Evolutionary conservation across 1,284 basidiomycete genomes (phyloP), one percentile per base, ranked within the genome.

Genomic region (Mycena citricolor): DNA sequence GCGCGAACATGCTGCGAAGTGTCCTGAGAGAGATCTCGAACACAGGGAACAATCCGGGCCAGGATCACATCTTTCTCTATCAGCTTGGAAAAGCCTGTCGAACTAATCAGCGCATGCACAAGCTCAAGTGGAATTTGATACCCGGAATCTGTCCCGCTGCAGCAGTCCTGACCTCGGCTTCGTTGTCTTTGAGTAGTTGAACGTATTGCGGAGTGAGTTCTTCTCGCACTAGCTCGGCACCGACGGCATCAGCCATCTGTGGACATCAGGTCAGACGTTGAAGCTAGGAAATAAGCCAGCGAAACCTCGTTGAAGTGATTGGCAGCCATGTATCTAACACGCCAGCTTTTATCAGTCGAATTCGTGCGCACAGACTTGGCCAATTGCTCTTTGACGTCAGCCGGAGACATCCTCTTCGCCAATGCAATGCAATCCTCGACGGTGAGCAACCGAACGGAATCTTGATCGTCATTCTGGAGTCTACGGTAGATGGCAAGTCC

Each of bases 281-380:
- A 35, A 13, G 25, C 13, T 20, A 8, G 32, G 24, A 41, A 30
- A 24, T 25, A 17, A 16, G 32, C 14, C 19, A 26, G 19, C 59
- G 72, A 40, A 53, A 87, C 89, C 76, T 94, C 90, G 54, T 99
- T 97, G 69, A 99, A 99, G 68, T 99, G 91, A 57, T 86, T 94
- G 5, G 95, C 97, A 13, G 94, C 93, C 95, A 99, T 99, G 69
- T 98, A 99, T 59, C 97, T 79, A 39, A 99, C 97, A 57, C 97
- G 77, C 97, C 97, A 99, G 65, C 93, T 95, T 76, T 97, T 97
- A 68, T 99, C 97, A 20, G 83, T 76, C 41, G 97, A 88, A 56
- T 86, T 87, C 56, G 88, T 77, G 61, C 90, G 81, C 65, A 99
- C 89, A 60, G 91, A 86, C 53, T 89, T 86, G 49, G 97, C 72